A percentile compares a stretch with the other conserved stretches of the same genome.
Evolutionary conservation across 2,329 filamentous ascomycete species (phyloP).

Genomic region (Xylariaceae sp.): DNA sequence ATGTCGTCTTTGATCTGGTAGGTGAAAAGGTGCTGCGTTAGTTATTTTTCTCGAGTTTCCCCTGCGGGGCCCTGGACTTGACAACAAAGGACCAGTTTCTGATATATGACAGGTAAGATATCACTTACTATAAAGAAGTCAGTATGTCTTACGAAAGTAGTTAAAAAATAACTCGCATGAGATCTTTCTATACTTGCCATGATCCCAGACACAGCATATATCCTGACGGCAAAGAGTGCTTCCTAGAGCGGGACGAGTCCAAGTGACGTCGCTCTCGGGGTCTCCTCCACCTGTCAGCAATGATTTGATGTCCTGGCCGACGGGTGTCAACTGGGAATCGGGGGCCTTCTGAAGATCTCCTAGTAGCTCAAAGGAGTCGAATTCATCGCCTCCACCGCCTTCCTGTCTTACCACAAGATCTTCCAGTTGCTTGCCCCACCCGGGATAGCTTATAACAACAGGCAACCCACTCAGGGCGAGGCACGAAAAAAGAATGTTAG

Average conservation of each 20-base stretch:
- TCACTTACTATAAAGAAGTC: too few species aligned
- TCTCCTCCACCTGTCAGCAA: slow-evolving; percentile 33
- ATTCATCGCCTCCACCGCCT: slow-evolving; percentile 4
- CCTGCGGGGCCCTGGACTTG: too few species aligned
- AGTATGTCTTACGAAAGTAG: too few species aligned
- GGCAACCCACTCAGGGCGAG: neutral
- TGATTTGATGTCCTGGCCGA: slow-evolving; percentile 36
- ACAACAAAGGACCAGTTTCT: too few species aligned
- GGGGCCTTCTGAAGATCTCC: slow-evolving; percentile 37
- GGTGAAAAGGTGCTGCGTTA: too few species aligned
- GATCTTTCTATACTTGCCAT: too few species aligned
- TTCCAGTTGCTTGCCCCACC: slow-evolving; percentile 4
- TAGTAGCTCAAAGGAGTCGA: slow-evolving; percentile 23
- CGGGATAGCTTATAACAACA: neutral
- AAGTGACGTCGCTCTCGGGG: slow-evolving; percentile 16
- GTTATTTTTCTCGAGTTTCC: too few species aligned
- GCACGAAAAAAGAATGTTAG: neutral
- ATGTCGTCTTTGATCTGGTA: slow-evolving; percentile 40
- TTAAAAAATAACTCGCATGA: too few species aligned
- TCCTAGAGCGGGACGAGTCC: slow-evolving; percentile 9
- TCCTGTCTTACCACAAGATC: neutral
- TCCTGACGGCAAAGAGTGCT: slow-evolving; percentile 34
- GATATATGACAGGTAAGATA: too few species aligned
- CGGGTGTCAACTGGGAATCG: slow-evolving; percentile 30
- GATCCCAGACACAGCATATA: slow-evolving; percentile 45